These are phyloP conservation scores for Aspergillus arachidicola DNA, from an alignment of 2,329 filamentous ascomycete species.

Conservation along the genomic window DNA sequence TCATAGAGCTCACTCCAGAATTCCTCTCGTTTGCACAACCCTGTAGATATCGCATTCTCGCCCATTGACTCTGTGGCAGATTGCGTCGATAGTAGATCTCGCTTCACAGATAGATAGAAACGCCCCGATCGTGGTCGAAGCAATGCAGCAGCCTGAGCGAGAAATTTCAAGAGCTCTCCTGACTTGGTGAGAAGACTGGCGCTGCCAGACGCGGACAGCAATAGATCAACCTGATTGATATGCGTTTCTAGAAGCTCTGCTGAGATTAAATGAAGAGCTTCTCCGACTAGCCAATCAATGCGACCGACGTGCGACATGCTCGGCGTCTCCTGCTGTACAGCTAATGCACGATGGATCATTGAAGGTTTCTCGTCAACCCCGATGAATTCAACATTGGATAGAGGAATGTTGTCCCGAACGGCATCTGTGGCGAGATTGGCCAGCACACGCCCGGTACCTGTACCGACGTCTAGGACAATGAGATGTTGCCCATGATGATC, in stretches of 20 bases:
- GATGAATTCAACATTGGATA: not conserved
- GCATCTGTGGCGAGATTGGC: not conserved
- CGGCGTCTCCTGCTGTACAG: not conserved
- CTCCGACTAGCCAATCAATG: not conserved
- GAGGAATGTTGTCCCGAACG: not conserved
- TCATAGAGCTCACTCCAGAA: not conserved
- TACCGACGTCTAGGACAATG: not conserved
- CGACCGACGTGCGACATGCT: not conserved
- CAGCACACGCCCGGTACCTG: not conserved
- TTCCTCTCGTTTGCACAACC: not conserved
- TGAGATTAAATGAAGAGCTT: not conserved
- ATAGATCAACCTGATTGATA: not conserved
- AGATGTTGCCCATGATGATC: not conserved
- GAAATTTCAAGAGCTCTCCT: not conserved
- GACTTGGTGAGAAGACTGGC: not conserved
- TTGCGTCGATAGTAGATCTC: not conserved
- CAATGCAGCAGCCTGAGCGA: slow-evolving; percentile 1
- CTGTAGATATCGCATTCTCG: no score
- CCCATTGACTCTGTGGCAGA: not conserved
- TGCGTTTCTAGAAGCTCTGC: not conserved
- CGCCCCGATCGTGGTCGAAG: not conserved
- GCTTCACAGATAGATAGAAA: not conserved
- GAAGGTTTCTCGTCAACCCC: not conserved
- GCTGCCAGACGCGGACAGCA: not conserved
- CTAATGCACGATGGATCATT: not conserved